Conservation (phyloP, 495 filamentous ascomycete genomes). For the Clavariopsis aquatica region DNA sequence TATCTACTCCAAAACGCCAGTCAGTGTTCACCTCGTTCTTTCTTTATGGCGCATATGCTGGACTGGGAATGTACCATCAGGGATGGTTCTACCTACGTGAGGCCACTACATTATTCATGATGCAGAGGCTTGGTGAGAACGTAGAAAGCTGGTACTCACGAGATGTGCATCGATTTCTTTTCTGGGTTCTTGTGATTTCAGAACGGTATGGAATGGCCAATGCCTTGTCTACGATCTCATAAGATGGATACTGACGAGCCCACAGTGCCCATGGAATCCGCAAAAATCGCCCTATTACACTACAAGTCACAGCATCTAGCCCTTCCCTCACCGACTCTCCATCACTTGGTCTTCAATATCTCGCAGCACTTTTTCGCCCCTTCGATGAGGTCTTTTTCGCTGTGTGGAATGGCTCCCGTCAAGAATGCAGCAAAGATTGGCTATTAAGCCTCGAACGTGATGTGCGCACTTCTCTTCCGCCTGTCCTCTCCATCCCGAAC, state of each 20-base stretch:
- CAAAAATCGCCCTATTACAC: conserved; percentile 19
- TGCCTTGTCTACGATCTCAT: background rate
- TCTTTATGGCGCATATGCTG: conserved; percentile 18
- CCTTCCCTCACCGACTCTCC: background rate
- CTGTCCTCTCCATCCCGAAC: conserved; percentile 9
- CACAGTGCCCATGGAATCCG: conserved; percentile 20
- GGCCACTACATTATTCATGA: conserved; percentile 21
- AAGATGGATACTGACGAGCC: background rate
- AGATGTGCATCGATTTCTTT: conserved; percentile 3
- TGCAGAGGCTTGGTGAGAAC: background rate
- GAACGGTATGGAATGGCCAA: conserved; percentile 5
- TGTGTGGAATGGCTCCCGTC: conserved; percentile 21
- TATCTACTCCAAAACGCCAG: background rate
- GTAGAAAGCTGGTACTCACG: background rate
- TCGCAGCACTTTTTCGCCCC: conserved; percentile 11
- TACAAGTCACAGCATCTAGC: conserved; percentile 11
- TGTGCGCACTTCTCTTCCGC: conserved; percentile 20
- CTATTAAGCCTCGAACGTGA: conserved; percentile 15
- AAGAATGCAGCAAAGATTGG: conserved; percentile 23
- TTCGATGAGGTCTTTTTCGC: conserved; percentile 26
- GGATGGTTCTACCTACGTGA: conserved; percentile 28
- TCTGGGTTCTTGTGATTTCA: conserved; percentile 24
- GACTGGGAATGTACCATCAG: conserved; percentile 17
- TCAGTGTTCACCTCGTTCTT: conserved; percentile 27
- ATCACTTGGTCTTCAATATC: background rate